phyloP scores from a whole-genome alignment of 1,139 yeast genomes.

The Blastobotrys arbuscula region DNA sequence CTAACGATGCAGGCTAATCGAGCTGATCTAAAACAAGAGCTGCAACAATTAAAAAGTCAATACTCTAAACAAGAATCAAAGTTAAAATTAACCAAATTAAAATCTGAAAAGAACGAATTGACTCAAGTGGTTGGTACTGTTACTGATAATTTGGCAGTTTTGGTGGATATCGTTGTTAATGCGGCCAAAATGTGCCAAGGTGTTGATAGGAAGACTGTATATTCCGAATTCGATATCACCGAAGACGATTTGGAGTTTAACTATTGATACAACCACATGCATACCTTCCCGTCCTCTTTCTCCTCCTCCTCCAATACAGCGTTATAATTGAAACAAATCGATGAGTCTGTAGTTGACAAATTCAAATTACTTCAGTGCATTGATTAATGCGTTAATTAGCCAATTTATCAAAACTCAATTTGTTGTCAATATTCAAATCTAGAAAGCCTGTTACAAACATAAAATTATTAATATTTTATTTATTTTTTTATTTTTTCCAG shows the following conservation, averaged over 20 bases:
- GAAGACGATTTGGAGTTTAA: constrained; percentile 4
- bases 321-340: background rate
- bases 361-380: too few species aligned
- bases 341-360: too few species aligned
- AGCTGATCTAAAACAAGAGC: background rate
- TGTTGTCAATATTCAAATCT: too few species aligned
- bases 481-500: too few species aligned
- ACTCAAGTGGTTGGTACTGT: background rate
- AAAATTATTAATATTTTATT: too few species aligned
- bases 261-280: too few species aligned
- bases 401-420: too few species aligned
- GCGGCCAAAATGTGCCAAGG: background rate
- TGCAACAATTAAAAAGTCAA: background rate
- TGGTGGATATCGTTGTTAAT: background rate
- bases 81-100: background rate
- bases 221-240: constrained; percentile 5
- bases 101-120: background rate
- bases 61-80: background rate
- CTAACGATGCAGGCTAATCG: background rate
- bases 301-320: too few species aligned
- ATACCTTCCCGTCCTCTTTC: too few species aligned
- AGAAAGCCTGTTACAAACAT: too few species aligned
- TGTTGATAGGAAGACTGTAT: constrained; percentile 1
- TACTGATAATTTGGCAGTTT: background rate
- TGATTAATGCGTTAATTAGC: too few species aligned